Base-by-base conservation (phyloP, 2,329 filamentous ascomycete species). In the Mycosphaerella sp. region DNA sequence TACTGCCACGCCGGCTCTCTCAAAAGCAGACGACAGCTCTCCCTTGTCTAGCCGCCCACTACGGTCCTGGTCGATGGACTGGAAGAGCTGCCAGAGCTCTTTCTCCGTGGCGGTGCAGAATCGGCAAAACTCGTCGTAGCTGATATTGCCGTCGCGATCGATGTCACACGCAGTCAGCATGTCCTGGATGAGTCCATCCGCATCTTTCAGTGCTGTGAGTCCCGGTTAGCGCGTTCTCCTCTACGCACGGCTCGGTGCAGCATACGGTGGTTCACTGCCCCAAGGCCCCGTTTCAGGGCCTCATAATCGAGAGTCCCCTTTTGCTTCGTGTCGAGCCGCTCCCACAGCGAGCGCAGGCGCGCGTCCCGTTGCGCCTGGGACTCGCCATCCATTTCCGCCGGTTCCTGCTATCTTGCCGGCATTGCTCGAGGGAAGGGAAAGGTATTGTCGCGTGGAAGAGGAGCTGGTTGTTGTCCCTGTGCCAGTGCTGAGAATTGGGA, bases 191-290 rank as follows among this genome's bases (percentile, higher is more conserved):
- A 97, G 82, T 34, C 80, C 76, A 69, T 95, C 87, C 66, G 93
- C 93, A 77, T 96, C 93, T 75, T 96, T 95, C 65, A 98, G 72
- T 57, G 85, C 82, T 84, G 62, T 59, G 34, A 13, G 17, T n/a
- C 7, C 14, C 30, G 35, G 41, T 57, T 47, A 52, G 55, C 49
- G 44, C 30, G 17, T 16, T n/a, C n/a, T 17, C 12, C 18, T n/a
- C 40, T 10, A 16, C 32, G 27, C 13, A 16, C n/a, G 13, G 9
- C n/a, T 35, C 32, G 32, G 10, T 7, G 30, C 37, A 46, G 68
- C 84, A 73, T 73, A 95, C 89, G 93, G 69, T 98, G 93, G 69
- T 97, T 90, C 64, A 97, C 89, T 70, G 84, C 87, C 68, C 78
- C 82, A 66, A 98, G 73, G 3, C 91, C 93, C 72, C 83, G 87